Evolutionary conservation across 176 grass and related monocot species (phyloP).

Genomic region (Zoysia japonica): DNA sequence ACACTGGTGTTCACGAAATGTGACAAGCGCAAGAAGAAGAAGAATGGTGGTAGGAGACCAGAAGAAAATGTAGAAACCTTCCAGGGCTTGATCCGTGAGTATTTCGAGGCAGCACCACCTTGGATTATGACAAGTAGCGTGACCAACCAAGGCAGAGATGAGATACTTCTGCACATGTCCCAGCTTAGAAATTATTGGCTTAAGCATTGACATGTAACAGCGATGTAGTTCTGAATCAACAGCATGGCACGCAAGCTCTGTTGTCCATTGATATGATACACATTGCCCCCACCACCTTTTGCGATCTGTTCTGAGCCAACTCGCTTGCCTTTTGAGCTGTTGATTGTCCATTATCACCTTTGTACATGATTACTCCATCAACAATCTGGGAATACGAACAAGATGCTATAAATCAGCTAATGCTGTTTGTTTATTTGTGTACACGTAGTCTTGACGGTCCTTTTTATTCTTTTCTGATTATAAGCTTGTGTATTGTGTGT

Average conservation of each 20-base stretch:
- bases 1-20: constrained; percentile 96
- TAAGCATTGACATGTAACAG: constrained; percentile 58
- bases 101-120: constrained; percentile 75
- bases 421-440: no score
- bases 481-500: no score
- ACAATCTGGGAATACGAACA: constrained; percentile 37
- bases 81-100: constrained; percentile 74
- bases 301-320: constrained; percentile 37
- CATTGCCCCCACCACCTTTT: neutral
- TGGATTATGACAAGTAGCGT: constrained; percentile 99
- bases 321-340: constrained; percentile 55
- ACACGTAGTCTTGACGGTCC: no score
- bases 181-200: constrained; percentile 98
- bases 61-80: constrained; percentile 90
- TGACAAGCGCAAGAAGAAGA: constrained; percentile 97
- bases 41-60: constrained; percentile 79
- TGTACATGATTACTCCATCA: constrained; percentile 55
- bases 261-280: constrained; percentile 9
- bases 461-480: no score
- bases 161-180: constrained; percentile 94
- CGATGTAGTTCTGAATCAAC: constrained; percentile 8
- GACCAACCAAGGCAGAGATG: constrained; percentile 89
- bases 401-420: constrained; percentile 32
- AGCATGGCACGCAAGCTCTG: constrained; percentile 29
- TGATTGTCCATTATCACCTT: constrained; percentile 37